These are phyloP conservation scores for Trichodelitschia bisporula DNA, from an alignment of 495 filamentous ascomycete genomes.

Conservation along the genomic window DNA sequence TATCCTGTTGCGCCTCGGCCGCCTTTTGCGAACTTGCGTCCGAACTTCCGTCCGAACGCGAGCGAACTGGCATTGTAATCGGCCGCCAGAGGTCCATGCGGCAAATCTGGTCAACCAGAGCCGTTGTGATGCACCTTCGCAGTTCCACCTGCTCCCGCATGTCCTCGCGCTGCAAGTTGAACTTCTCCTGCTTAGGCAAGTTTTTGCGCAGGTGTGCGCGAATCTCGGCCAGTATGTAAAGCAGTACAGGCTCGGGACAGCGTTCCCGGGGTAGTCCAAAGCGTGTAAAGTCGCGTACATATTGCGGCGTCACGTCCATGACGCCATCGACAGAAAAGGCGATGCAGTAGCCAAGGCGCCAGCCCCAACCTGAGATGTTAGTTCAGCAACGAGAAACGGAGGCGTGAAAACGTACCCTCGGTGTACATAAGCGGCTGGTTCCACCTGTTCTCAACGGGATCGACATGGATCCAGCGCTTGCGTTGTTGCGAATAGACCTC, in stretches of 20 bases:
- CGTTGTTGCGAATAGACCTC: slow-evolving; percentile 92
- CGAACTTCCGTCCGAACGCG: slow-evolving; percentile 4
- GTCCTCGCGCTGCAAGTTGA: slow-evolving; percentile 72
- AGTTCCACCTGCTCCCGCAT: slow-evolving; percentile 68
- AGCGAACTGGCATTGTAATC: slow-evolving; percentile 5
- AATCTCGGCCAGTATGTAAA: slow-evolving; percentile 79
- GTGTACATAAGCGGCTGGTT: slow-evolving; percentile 84
- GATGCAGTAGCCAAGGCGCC: slow-evolving; percentile 89
- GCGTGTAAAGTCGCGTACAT: slow-evolving; percentile 59
- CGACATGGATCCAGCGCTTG: slow-evolving; percentile 89
- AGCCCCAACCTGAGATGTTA: slow-evolving; percentile 43
- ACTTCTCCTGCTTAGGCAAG: slow-evolving; percentile 53
- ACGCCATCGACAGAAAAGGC: slow-evolving; percentile 91
- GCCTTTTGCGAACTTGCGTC: slow-evolving; percentile 17
- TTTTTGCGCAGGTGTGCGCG: slow-evolving; percentile 53
- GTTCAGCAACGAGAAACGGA: not conserved
- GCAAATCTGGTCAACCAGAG: slow-evolving; percentile 38
- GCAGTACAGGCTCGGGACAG: slow-evolving; percentile 66
- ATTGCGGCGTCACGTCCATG: slow-evolving; percentile 85
- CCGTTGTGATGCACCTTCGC: slow-evolving; percentile 42
- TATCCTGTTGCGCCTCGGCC: slow-evolving; percentile 5
- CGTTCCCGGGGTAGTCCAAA: slow-evolving; percentile 46
- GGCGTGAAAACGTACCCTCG: slow-evolving; percentile 32
- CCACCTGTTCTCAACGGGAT: slow-evolving; percentile 85
- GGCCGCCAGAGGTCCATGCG: slow-evolving; percentile 18